Base-by-base conservation (phyloP, 176 grass and related monocot genomes). In the Puya raimondii region DNA sequence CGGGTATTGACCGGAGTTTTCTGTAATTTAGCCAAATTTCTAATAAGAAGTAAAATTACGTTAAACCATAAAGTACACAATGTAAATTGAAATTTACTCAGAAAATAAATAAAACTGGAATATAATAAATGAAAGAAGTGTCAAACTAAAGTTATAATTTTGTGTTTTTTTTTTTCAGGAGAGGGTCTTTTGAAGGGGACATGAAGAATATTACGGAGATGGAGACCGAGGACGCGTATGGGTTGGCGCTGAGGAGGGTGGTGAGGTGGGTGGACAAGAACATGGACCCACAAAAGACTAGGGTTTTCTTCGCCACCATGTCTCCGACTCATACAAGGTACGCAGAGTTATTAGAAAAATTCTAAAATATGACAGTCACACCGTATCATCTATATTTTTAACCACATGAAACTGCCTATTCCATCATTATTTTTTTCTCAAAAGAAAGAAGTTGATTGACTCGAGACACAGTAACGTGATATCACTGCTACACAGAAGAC, bases 221-320 rank as follows among this genome's bases (percentile, higher is more conserved):
- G 85, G 53, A 73, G 15, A 53, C 75, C 1, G 64, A 57, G 65
- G 81, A 77, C 20, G 88, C 85, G 0, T 85, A 85, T 77, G 16
- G 53, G 68, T 69, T 85, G 58, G 85, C 84, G 47, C 70, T 92
- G 47, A 54, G 68, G 57, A 81, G 82, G 74, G 71, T 85, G 80
- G 48, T 76, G 9, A 79, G 80, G 63, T 92, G 85, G 85, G 33
- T 85, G 27, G 80, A 85, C 54, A 12, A 22, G 59, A 85, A 80
- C 82, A 64, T 88, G 11, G 81, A 92, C 47, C 66, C 85, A 2
- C 75, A 72, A 69, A 92, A 61, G 2, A 72, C 80, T 14, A 71
- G 86, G 54, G 82, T 85, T 53, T 88, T 92, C 85, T 92, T 92
- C 82, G 61, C 81, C 64, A 83, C 70, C 27, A 83, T 86, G 70